These are phyloP conservation scores for Scheffersomyces lignosus DNA, from an alignment of 805 yeast species.

Conservation along the genomic window DNA sequence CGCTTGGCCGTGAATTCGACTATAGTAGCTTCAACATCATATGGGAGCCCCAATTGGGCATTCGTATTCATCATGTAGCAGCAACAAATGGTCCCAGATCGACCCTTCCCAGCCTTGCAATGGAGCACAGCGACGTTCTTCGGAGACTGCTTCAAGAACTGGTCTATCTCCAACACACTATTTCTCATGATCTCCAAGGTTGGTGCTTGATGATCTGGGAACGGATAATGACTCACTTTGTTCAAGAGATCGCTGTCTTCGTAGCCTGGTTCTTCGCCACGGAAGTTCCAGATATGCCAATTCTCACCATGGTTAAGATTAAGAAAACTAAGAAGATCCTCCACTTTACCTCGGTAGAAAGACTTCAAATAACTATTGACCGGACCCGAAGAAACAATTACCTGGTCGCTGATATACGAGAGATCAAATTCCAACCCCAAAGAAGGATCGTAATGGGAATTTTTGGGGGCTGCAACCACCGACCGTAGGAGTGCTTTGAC, in stretches of 20 bases:
- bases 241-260: slow-evolving; percentile 36
- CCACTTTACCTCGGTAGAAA: slow-evolving; percentile 53
- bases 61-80: slow-evolving; percentile 60
- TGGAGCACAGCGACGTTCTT: slow-evolving; percentile 68
- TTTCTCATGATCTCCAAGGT: slow-evolving; percentile 52
- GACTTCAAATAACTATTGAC: slow-evolving; percentile 43
- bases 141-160: slow-evolving; percentile 31
- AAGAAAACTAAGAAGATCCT: slow-evolving; percentile 51
- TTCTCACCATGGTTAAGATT: slow-evolving; percentile 45
- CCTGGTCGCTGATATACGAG: slow-evolving; percentile 60
- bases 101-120: slow-evolving; percentile 90
- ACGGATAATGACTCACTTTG: slow-evolving; percentile 49
- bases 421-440: slow-evolving; percentile 52
- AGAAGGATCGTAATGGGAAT: slow-evolving; percentile 13
- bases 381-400: slow-evolving; percentile 81
- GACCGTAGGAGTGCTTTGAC: slow-evolving; percentile 18
- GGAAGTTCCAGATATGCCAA: slow-evolving; percentile 77
- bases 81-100: slow-evolving; percentile 77
- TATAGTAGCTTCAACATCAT: slow-evolving; percentile 47
- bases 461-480: slow-evolving; percentile 23
- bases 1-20: slow-evolving; percentile 55
- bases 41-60: slow-evolving; percentile 2
- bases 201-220: slow-evolving; percentile 80
- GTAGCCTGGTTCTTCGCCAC: slow-evolving; percentile 53
- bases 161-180: slow-evolving; percentile 45